Evolutionary conservation across 768 basidiomycete genomes (phyloP).

Genomic region (Cantharellus anzutake): DNA sequence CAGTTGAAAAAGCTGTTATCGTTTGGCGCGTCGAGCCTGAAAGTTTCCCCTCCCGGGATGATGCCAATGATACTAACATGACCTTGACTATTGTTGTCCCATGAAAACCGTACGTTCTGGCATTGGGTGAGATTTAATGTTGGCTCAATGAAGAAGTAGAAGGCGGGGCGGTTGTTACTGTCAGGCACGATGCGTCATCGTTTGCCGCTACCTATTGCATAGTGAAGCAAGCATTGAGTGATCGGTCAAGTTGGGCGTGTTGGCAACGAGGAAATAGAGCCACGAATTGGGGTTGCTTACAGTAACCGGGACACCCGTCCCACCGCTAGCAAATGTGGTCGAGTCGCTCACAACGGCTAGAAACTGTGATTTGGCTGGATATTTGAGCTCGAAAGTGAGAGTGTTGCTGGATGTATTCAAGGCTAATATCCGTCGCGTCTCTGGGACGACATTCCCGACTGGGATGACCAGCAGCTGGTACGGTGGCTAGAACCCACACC

Average conservation of each 20-base stretch:
- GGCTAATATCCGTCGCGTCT: conserved; percentile 6
- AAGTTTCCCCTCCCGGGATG: conserved; percentile 6
- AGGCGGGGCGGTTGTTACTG: conserved; percentile 5
- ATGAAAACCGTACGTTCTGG: neutral
- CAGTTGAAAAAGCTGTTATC: conserved; percentile 3
- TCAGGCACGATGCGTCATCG: conserved; percentile 5
- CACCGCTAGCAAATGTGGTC: conserved; percentile 8
- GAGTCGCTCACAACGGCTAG: conserved; percentile 8
- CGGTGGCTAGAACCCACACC: neutral
- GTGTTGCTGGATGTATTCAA: conserved; percentile 2
- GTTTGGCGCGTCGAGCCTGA: conserved; percentile 2
- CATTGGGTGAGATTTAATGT: conserved; percentile 6
- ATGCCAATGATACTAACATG: conserved; percentile 5
- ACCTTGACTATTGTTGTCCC: conserved; percentile 3
- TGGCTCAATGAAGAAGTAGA: conserved; percentile 8
- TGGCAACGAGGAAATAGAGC: too few relatives aligned
- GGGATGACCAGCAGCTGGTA: neutral
- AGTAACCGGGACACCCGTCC: neutral
- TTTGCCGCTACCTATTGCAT: conserved; percentile 1
- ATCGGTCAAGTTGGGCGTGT: neutral
- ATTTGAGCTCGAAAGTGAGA: conserved; percentile 6
- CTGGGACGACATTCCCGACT: neutral
- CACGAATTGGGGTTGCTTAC: neutral
- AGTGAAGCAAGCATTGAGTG: neutral
- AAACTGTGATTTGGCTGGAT: conserved; percentile 5